Conservation (phyloP, 495 filamentous ascomycete species). For the Usnea hakonensis region DNA sequence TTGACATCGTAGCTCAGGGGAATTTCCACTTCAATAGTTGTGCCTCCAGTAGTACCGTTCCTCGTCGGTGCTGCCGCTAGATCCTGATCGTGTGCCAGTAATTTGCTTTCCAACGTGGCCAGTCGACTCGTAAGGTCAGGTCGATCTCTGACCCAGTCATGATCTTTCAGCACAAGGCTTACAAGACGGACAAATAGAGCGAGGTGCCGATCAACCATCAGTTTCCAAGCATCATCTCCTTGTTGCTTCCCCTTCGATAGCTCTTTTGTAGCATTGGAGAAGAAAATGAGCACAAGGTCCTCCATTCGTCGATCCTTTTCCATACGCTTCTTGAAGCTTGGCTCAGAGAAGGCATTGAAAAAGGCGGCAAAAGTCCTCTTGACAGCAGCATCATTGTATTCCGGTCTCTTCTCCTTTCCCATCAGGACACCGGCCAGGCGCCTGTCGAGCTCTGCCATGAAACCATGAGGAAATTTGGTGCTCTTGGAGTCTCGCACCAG, state of each 20-base stretch:
- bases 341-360: slow-evolving; percentile 66
- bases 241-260: slow-evolving; percentile 67
- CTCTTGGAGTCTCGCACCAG: slow-evolving; percentile 67
- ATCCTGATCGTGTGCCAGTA: slow-evolving; percentile 92
- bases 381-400: slow-evolving; percentile 68
- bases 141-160: slow-evolving; percentile 70
- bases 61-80: slow-evolving; percentile 50
- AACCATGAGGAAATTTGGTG: slow-evolving; percentile 73
- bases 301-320: slow-evolving; percentile 93
- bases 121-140: slow-evolving; percentile 75
- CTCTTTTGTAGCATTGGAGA: slow-evolving; percentile 85
- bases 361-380: slow-evolving; percentile 77
- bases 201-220: slow-evolving; percentile 87
- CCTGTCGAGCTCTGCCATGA: slow-evolving; percentile 62
- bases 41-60: slow-evolving; percentile 49
- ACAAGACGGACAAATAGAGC: slow-evolving; percentile 91
- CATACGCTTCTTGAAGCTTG: slow-evolving; percentile 64
- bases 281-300: slow-evolving; percentile 80
- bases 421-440: slow-evolving; percentile 58
- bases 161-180: slow-evolving; percentile 65
- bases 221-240: slow-evolving; percentile 87
- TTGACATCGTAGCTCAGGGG: slow-evolving; percentile 85
- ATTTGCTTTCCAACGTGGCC: slow-evolving; percentile 79
- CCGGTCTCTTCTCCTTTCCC: slow-evolving; percentile 63
- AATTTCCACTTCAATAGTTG: slow-evolving; percentile 66